A percentile compares a stretch with the other conserved stretches of the same genome.
These are phyloP conservation scores for Chaetomium globosum DNA, from an alignment of 2,329 filamentous ascomycete species.

Conservation along the genomic window DNA sequence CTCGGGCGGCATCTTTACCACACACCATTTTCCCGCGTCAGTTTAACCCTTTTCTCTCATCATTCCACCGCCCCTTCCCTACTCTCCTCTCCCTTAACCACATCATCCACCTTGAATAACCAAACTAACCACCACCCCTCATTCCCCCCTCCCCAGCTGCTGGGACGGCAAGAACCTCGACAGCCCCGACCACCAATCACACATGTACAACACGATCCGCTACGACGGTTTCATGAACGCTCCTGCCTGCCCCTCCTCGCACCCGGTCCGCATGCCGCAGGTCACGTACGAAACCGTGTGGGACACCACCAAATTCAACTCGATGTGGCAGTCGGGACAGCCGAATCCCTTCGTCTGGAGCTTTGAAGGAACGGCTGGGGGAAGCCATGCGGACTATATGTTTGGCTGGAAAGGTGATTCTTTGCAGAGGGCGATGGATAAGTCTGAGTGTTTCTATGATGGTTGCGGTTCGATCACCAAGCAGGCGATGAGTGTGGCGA, in stretches of 20 bases:
- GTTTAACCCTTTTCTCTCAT: not conserved
- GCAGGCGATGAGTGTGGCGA: conserved; percentile 41
- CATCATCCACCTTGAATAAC: not conserved
- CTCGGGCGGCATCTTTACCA: conserved; percentile 48
- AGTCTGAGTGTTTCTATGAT: conserved; percentile 42
- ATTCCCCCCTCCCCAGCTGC: conserved; percentile 47
- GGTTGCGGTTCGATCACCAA: conserved; percentile 41
- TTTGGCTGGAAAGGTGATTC: conserved; percentile 34
- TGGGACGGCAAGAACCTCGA: conserved; percentile 55
- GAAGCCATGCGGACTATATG: conserved; percentile 39
- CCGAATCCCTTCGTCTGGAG: conserved; percentile 37
- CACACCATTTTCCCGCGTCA: conserved; percentile 45
- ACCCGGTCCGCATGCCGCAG: conserved; percentile 45
- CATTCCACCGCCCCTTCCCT: not conserved
- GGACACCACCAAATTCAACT: conserved; percentile 41
- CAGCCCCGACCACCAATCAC: conserved; percentile 39
- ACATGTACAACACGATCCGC: conserved; percentile 40
- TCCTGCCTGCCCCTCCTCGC: conserved; percentile 37
- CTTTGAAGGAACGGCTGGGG: conserved; percentile 34
- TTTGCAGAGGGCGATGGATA: conserved; percentile 41
- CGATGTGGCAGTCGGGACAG: conserved; percentile 38
- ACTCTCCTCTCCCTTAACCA: not conserved
- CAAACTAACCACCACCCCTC: not conserved
- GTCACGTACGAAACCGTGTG: conserved; percentile 46
- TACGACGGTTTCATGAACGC: conserved; percentile 35